phyloP scores from a whole-genome alignment of 331 rosid genomes.

The Pyracantha coccinea region DNA sequence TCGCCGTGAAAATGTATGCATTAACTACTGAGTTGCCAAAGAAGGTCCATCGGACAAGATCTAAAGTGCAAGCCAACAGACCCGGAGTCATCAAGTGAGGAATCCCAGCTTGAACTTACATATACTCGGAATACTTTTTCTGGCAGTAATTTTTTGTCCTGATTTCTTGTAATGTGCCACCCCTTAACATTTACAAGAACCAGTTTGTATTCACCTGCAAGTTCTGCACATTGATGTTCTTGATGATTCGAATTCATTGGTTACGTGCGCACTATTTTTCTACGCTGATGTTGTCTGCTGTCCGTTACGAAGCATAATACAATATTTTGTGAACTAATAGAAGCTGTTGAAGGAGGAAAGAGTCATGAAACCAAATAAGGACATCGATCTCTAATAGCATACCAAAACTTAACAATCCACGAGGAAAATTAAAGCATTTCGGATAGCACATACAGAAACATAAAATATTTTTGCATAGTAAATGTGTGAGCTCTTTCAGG shows the following conservation, averaged over 20 bases:
- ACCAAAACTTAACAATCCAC: neutral
- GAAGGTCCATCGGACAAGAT: constrained; percentile 44
- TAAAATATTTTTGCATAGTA: neutral
- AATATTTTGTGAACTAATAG: neutral
- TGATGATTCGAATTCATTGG: neutral
- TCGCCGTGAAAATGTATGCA: constrained; percentile 92
- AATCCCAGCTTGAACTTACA: neutral
- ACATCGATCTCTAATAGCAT: neutral
- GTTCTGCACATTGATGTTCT: neutral
- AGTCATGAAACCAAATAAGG: neutral
- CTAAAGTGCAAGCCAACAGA: constrained; percentile 50
- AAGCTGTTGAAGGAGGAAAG: neutral
- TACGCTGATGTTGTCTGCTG: neutral
- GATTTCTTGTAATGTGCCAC: neutral
- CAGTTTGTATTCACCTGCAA: neutral
- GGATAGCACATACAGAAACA: neutral
- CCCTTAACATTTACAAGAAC: neutral
- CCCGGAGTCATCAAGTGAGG: constrained; percentile 70
- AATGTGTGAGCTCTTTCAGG: neutral
- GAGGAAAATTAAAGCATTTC: neutral
- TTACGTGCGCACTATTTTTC: neutral
- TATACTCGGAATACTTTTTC: neutral
- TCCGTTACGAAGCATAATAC: neutral
- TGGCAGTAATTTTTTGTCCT: neutral
- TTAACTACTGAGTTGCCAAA: constrained; percentile 56